Percentiles rank a stretch among this genome's conserved stretches.
phyloP scores from a whole-genome alignment of 2,329 filamentous ascomycete species.

The Apiospora hydei region DNA sequence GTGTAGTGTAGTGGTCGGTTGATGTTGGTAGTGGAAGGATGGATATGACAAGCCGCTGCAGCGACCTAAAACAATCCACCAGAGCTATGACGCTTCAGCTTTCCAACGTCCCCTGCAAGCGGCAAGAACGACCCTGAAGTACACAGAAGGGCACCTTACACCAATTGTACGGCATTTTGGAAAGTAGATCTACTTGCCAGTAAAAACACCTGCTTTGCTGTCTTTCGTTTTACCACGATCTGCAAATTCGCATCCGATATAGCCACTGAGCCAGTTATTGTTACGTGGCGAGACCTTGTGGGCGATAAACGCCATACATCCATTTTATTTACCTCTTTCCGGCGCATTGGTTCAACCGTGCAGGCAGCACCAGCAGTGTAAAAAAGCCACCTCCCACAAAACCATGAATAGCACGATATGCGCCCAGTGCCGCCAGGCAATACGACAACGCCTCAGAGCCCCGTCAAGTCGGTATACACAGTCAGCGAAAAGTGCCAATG shows the following conservation, averaged over 20 bases:
- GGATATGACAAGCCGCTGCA: conserved; percentile 10
- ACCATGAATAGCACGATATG: conserved; percentile 39
- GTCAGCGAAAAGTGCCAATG: neutral
- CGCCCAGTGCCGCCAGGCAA: conserved; percentile 34
- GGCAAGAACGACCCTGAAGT: conserved; percentile 12
- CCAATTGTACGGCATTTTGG: neutral
- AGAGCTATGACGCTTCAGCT: conserved; percentile 28
- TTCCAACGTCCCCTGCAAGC: conserved; percentile 17
- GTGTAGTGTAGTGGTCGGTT: neutral
- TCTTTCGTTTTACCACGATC: neutral
- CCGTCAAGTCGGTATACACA: neutral
- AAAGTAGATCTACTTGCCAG: neutral
- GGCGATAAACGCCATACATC: neutral
- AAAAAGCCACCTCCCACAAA: neutral
- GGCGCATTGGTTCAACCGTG: neutral
- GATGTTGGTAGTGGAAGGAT: conserved; percentile 14
- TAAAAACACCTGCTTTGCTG: neutral
- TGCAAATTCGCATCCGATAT: neutral
- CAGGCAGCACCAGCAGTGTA: neutral
- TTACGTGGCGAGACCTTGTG: neutral
- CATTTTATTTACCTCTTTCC: neutral
- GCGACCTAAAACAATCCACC: conserved; percentile 26
- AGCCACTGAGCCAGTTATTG: neutral
- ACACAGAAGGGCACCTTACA: neutral
- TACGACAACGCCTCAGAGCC: conserved; percentile 28